Evolutionary conservation across 1,284 basidiomycete genomes (phyloP), one percentile per base, ranked within the genome.

Genomic region (Coniferiporia weirii): DNA sequence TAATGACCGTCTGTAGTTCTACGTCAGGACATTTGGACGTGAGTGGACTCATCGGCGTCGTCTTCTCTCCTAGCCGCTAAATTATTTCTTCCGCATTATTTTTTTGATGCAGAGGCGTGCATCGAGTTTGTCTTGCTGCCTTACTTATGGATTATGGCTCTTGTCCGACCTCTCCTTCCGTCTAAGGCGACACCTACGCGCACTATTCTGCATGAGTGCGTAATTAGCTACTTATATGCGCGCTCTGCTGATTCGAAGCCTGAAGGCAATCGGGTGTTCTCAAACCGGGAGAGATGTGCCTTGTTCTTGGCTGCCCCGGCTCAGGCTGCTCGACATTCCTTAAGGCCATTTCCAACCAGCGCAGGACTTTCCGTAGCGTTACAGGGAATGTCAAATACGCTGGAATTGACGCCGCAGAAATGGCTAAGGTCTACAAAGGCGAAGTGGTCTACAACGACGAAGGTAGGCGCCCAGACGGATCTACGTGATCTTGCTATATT

Each of bases 401-500:
- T 15, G 89, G 88, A 4, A 89, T 92, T 56, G 73, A 76, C 54
- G 81, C 86, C 0, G 67, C 69, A 13, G 82, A 88, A 64, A 88
- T 90, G 79, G 77, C 75, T 1, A 83, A 83, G 63, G 70, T 76
- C 59, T 89, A 87, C 72, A 87, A 82, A 62, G 94, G 93, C 52
- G 93, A 95, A 72, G 89, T 93, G 12, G 84, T 88, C 15, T 95
- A 93, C 72, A 93, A 92, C 66, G 79, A 84, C 66, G 88, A 90
- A 75, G 85, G 85, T 82, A 49, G 50, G 71, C 64, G 61, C 63
- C 48, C 40, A 22, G 48, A 17, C 53, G 45, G 32, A 44, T 20
- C 44, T 32, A 44, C n/a, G 64, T 54, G 44, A 55, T 8, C 38
- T 6, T 27, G 19, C 44, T 40, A 13, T 40, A 36, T 22, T 43